Percentiles rank a stretch among this genome's conserved stretches.
These are phyloP conservation scores for Trametes hirsuta DNA, from an alignment of 1,284 basidiomycete genomes.

Conservation along the genomic window DNA sequence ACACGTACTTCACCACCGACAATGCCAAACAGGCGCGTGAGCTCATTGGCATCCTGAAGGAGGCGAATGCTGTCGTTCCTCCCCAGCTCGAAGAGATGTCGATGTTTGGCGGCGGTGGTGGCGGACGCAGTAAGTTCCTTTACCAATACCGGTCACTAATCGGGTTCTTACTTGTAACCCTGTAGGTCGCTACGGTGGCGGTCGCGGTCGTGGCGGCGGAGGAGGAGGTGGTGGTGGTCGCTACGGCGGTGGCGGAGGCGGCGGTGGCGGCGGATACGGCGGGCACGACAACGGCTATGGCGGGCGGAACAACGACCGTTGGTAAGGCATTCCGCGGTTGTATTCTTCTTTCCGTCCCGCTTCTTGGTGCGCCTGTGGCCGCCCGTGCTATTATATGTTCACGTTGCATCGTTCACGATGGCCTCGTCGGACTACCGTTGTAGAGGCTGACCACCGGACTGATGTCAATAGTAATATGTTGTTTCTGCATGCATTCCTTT, in stretches of 20 bases:
- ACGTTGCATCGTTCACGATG: constrained; percentile 4
- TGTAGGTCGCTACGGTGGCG: constrained; percentile 36
- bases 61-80: constrained; percentile 89
- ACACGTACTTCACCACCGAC: constrained; percentile 96
- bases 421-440: constrained; percentile 13
- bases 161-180: background rate
- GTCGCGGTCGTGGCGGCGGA: constrained; percentile 34
- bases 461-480: constrained; percentile 25
- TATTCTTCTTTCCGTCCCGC: background rate
- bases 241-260: constrained; percentile 44
- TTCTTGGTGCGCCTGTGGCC: background rate
- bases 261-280: constrained; percentile 39
- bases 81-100: constrained; percentile 94
- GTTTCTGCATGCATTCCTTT: constrained; percentile 23
- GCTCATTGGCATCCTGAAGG: constrained; percentile 85
- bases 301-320: constrained; percentile 32
- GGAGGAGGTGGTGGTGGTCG: constrained; percentile 41
- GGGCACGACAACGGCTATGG: constrained; percentile 37
- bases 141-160: no score
- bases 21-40: constrained; percentile 95
- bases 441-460: constrained; percentile 21
- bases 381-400: constrained; percentile 3
- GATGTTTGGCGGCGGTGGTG: constrained; percentile 80
- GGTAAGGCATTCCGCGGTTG: constrained; percentile 27
- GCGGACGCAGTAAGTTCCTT: constrained; percentile 62